phyloP scores from a whole-genome alignment of 1,139 yeast genomes.

The Candida sp. region DNA sequence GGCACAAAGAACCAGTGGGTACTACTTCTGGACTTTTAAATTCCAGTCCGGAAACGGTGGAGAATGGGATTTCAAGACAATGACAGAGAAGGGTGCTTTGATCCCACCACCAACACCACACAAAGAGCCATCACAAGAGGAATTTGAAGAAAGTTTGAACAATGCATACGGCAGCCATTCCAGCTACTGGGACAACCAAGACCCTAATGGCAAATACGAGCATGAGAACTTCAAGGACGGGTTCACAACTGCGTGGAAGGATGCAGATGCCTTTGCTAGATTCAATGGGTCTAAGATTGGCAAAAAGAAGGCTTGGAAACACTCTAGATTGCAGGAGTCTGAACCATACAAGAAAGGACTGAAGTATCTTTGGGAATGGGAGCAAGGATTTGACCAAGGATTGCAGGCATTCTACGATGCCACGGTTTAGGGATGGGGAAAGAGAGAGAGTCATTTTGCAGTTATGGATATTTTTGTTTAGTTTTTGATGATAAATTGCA shows the following conservation, averaged over 20 bases:
- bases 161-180: slow-evolving; percentile 51
- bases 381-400: slow-evolving; percentile 79
- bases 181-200: slow-evolving; percentile 70
- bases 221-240: slow-evolving; percentile 85
- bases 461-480: too few species aligned
- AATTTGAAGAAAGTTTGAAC: slow-evolving; percentile 44
- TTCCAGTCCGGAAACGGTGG: slow-evolving; percentile 93
- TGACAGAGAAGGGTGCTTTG: slow-evolving; percentile 71
- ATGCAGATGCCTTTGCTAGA: slow-evolving; percentile 66
- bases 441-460: not conserved
- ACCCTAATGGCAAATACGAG: slow-evolving; percentile 66
- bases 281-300: slow-evolving; percentile 78
- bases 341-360: slow-evolving; percentile 56
- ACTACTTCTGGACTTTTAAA: slow-evolving; percentile 91
- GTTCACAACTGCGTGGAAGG: slow-evolving; percentile 74
- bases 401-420: slow-evolving; percentile 31
- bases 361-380: slow-evolving; percentile 82
- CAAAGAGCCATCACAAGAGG: slow-evolving; percentile 40
- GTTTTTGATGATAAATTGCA: not conserved
- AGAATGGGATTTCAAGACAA: slow-evolving; percentile 91
- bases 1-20: slow-evolving; percentile 59
- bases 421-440: not conserved
- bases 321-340: slow-evolving; percentile 57
- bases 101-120: slow-evolving; percentile 24
- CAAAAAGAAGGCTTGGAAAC: slow-evolving; percentile 70